These are phyloP conservation scores for Sungouiella blattae DNA, from an alignment of 805 yeast genomes.

Conservation along the genomic window DNA sequence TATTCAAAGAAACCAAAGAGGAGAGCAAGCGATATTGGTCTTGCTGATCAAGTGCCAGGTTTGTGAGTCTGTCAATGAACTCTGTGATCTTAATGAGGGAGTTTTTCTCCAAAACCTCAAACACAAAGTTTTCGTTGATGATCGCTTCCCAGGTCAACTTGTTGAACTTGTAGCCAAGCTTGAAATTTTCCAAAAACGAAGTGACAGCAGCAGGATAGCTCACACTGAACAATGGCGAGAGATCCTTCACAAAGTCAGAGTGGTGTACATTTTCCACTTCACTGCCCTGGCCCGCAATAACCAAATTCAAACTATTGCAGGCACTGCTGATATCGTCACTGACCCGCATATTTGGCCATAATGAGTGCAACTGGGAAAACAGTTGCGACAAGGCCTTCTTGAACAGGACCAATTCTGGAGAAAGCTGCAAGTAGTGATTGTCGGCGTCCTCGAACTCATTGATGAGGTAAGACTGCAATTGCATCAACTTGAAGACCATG, in stretches of 20 bases:
- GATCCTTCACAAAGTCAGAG: slow-evolving; percentile 18
- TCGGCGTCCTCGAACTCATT: slow-evolving; percentile 39
- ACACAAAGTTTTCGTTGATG: slow-evolving; percentile 25
- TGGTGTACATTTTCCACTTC: neutral
- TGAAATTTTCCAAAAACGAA: slow-evolving; percentile 25
- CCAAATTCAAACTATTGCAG: slow-evolving; percentile 5
- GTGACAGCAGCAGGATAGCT: slow-evolving; percentile 23
- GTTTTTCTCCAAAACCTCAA: slow-evolving; percentile 17
- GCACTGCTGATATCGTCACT: slow-evolving; percentile 14
- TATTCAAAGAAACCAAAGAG: slow-evolving; percentile 17
- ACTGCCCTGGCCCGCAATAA: neutral
- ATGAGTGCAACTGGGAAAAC: slow-evolving; percentile 10
- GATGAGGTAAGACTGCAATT: slow-evolving; percentile 28
- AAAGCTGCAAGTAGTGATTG: slow-evolving; percentile 32
- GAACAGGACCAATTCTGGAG: slow-evolving; percentile 20
- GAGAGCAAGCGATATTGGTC: slow-evolving; percentile 9
- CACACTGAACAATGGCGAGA: slow-evolving; percentile 25
- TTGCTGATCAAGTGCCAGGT: slow-evolving; percentile 12
- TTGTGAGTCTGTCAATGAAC: slow-evolving; percentile 22
- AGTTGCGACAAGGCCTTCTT: slow-evolving; percentile 14
- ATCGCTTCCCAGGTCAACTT: slow-evolving; percentile 29
- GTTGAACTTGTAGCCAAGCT: slow-evolving; percentile 30
- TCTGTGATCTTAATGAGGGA: slow-evolving; percentile 14
- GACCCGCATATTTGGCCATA: slow-evolving; percentile 1
- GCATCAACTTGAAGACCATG: slow-evolving; percentile 20